Evolutionary conservation across 176 grass and related monocot species (phyloP), one percentile per base, ranked within the genome.

Genomic region (Zoysia japonica): DNA sequence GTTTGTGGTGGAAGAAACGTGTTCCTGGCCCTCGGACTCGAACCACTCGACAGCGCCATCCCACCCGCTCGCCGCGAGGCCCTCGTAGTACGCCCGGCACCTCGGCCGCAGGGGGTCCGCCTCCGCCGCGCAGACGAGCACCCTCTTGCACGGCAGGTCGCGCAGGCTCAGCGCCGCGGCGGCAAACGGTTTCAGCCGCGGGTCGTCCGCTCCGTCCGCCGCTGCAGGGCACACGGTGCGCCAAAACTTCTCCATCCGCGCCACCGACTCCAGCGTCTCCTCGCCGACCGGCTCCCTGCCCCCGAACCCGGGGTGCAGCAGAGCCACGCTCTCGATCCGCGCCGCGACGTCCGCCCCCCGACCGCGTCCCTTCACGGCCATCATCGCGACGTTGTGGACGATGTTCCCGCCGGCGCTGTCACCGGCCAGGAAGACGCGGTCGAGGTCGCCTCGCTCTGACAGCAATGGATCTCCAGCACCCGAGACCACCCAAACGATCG

Each of bases 21-120:
- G 89, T 55, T 47, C 59, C 64, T 85, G 78, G 59, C 72, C 89
- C 61, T 78, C 46, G 5, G 89, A 76, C 82, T 91, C 89, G 50
- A 73, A 47, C 66, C 75, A 77, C 52, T 88, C 85, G 14, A 14
- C 77, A 43, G 20, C 38, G 19, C 82, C 82, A 19, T 16, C 37
- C 77, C 81, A 82, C 48, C 83, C 71, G 42, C 85, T 87, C 9
- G 44, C 68, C 43, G 3, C 56, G 52, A 91, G 13, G 7, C 65
- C 75, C 66, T 88, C 72, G 16, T 55, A 61, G 72, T 87, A 81
- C 19, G 17, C 81, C 17, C 82, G 48, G 43, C 67, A 41, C 73
- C 72, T 42, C 48, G 80, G 37, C 60, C 9, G 57, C 6, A 81
- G 19, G 15, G 38, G 40, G n/a, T 91, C 81, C 2, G 5, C 68